Conservation (phyloP, 805 yeast species). For the Isabelozyma rhagii region DNA sequence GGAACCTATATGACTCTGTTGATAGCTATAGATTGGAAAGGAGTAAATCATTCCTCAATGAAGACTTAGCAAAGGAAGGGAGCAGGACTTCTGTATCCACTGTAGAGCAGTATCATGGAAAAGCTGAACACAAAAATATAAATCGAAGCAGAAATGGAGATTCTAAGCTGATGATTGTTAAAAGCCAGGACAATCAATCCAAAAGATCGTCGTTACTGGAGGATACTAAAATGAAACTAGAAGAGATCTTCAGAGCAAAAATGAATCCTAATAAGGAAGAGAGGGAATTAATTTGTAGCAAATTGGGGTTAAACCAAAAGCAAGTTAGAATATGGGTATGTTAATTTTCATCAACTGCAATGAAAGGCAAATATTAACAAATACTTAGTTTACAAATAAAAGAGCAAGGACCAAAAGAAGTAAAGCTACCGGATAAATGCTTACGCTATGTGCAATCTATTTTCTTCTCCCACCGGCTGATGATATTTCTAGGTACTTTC, state of each 20-base stretch:
- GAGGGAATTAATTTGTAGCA: conserved; percentile 22
- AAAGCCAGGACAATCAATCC: too few species aligned
- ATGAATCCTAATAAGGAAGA: conserved; percentile 24
- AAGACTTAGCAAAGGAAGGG: too few species aligned
- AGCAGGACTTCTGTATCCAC: too few species aligned
- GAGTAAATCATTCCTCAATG: too few species aligned
- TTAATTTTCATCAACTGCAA: conserved; percentile 1
- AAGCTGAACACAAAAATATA: too few species aligned
- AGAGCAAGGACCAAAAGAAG: conserved; percentile 19
- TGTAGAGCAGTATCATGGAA: too few species aligned
- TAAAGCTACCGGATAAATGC: not conserved
- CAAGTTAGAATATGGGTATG: conserved; percentile 35
- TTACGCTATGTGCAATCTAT: not conserved
- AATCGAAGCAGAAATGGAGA: too few species aligned
- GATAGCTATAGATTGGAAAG: too few species aligned
- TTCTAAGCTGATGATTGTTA: too few species aligned
- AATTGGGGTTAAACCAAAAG: conserved; percentile 18
- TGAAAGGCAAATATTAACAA: conserved; percentile 2
- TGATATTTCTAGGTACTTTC: conserved; percentile 3
- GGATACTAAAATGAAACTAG: conserved; percentile 3
- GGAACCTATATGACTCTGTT: too few species aligned
- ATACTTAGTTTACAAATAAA: conserved; percentile 24
- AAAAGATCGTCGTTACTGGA: too few species aligned
- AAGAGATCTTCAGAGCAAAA: conserved; percentile 7
- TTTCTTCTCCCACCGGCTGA: conserved; percentile 4